Evolutionary conservation across 1,139 yeast genomes (phyloP).

Genomic region (Hansenula sp.): DNA sequence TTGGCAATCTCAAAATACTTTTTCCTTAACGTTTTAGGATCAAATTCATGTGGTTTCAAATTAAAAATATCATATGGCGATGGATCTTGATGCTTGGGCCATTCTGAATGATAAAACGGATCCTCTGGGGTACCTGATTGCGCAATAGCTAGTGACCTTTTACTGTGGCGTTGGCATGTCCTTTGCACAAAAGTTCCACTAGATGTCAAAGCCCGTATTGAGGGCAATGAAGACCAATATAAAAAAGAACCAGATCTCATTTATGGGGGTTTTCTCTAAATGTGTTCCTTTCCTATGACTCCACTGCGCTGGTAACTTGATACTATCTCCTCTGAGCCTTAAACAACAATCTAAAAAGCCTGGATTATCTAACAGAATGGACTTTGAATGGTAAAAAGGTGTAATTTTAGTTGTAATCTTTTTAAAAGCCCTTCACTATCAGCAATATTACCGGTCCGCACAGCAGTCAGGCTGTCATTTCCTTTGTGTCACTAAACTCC

Average conservation of each 20-base stretch:
- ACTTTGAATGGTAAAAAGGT: background rate
- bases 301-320: no score
- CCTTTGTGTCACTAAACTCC: background rate
- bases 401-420: background rate
- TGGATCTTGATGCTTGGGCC: slow-evolving; percentile 63
- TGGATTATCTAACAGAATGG: no score
- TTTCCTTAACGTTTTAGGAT: slow-evolving; percentile 42
- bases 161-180: background rate
- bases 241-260: background rate
- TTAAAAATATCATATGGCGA: slow-evolving; percentile 75
- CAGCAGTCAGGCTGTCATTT: background rate
- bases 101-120: slow-evolving; percentile 26
- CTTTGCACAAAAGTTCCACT: background rate
- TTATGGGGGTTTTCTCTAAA: background rate
- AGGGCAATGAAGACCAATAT: background rate
- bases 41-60: slow-evolving; percentile 36
- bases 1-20: slow-evolving; percentile 67
- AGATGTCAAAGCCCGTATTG: background rate
- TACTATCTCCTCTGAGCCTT: no score
- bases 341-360: no score
- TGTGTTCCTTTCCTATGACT: no score
- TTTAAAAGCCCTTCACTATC: no score
- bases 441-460: background rate
- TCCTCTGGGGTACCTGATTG: background rate
- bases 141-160: background rate